These are phyloP conservation scores for Omphalotus guepiniiformis DNA, from an alignment of 768 basidiomycete species.

Conservation along the genomic window DNA sequence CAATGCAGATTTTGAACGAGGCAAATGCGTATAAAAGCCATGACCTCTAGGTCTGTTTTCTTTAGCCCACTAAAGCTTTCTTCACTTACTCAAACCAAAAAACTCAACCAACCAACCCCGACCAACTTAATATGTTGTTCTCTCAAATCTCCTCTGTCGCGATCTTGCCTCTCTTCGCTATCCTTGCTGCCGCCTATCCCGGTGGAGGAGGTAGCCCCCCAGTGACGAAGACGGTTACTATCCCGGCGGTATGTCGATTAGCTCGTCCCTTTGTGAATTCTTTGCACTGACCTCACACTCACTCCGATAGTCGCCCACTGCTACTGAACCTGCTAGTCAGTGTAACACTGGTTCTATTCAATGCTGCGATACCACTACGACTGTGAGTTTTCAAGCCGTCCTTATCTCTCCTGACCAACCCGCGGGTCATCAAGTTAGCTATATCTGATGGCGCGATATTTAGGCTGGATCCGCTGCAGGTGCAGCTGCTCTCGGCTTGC, in stretches of 20 bases:
- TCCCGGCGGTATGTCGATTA: neutral
- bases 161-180: neutral
- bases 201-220: neutral
- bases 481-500: neutral
- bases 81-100: too few species aligned
- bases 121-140: neutral
- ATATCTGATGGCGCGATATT: neutral
- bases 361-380: constrained; percentile 14
- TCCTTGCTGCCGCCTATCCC: constrained; percentile 4
- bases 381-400: too few species aligned
- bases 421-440: neutral
- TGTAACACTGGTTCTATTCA: constrained; percentile 16
- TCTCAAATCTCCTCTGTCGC: neutral
- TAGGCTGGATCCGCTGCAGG: constrained; percentile 2
- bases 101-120: too few species aligned
- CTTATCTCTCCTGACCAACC: too few species aligned
- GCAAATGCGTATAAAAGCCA: too few species aligned
- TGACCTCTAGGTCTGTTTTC: too few species aligned
- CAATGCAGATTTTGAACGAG: too few species aligned
- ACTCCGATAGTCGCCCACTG: neutral
- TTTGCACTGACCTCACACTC: neutral
- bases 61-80: too few species aligned
- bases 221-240: neutral
- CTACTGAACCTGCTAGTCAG: neutral
- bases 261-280: neutral